phyloP scores from a whole-genome alignment of 495 filamentous ascomycete genomes.

The Neurospora africana region DNA sequence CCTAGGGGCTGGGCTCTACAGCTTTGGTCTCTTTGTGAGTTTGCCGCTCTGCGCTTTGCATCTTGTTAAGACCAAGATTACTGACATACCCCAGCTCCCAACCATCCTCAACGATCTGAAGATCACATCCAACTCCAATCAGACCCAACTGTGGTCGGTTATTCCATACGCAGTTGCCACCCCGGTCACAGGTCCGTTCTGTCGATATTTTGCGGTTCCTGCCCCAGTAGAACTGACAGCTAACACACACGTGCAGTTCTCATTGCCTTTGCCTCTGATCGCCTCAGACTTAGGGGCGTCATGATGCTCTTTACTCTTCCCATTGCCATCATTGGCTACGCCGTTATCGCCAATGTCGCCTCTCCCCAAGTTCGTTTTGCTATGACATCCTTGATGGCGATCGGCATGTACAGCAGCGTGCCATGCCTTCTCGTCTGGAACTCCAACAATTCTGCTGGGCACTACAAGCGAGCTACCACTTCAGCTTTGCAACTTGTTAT shows the following conservation, averaged over 20 bases:
- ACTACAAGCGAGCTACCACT: conserved; percentile 36
- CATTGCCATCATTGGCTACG: conserved; percentile 51
- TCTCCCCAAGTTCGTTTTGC: conserved; percentile 56
- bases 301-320: conserved; percentile 36
- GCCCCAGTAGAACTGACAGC: background rate
- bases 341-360: conserved; percentile 16
- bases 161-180: conserved; percentile 57
- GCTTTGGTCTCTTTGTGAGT: conserved; percentile 44
- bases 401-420: conserved; percentile 67
- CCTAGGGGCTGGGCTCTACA: conserved; percentile 35
- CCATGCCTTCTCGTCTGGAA: conserved; percentile 68
- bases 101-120: conserved; percentile 57
- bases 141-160: conserved; percentile 57
- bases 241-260: conserved; percentile 17
- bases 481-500: conserved; percentile 38
- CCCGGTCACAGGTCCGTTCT: conserved; percentile 38
- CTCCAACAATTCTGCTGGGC: conserved; percentile 37
- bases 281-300: conserved; percentile 29
- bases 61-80: conserved; percentile 18
- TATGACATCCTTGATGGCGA: conserved; percentile 61
- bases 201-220: conserved; percentile 22
- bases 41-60: background rate
- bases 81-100: conserved; percentile 49
- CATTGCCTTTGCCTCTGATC: conserved; percentile 37
- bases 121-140: conserved; percentile 44